Percentiles rank a stretch among this genome's conserved stretches.
Evolutionary conservation across 2,329 filamentous ascomycete species (phyloP).

Genomic region (Xylaria sp.): DNA sequence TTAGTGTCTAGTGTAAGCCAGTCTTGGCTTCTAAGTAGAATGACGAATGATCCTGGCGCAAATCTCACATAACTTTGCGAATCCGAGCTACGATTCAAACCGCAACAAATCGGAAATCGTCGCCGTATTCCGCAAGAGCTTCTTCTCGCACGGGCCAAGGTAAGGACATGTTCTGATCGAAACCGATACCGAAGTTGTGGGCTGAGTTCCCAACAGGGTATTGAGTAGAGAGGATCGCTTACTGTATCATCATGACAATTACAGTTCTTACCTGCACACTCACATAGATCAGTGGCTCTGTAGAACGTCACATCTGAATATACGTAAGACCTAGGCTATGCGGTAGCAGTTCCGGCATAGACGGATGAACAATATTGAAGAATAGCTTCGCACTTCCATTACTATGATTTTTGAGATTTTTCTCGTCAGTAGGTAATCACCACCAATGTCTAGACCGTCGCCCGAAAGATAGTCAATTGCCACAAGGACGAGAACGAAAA

Average conservation of each 20-base stretch:
- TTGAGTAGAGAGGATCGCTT: conserved; percentile 13
- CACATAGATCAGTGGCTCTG: neutral
- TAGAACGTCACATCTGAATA: conserved; percentile 4
- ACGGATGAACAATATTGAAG: too few relatives aligned
- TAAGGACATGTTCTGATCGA: neutral
- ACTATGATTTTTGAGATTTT: neutral
- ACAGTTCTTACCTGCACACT: neutral
- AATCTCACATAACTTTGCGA: neutral
- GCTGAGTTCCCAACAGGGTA: neutral
- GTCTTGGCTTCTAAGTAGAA: conserved; percentile 12
- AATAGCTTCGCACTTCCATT: too few relatives aligned
- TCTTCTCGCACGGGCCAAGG: neutral
- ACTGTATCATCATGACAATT: conserved; percentile 35
- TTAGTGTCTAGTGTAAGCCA: neutral
- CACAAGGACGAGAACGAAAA: neutral
- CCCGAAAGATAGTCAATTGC: neutral
- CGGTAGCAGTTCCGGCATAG: neutral
- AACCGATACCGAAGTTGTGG: conserved; percentile 23
- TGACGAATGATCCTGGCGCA: conserved; percentile 11
- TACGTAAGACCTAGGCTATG: neutral
- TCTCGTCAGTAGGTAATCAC: neutral
- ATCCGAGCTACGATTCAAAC: neutral
- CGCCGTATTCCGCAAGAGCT: neutral
- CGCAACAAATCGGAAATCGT: conserved; percentile 4
- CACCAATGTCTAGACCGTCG: neutral